phyloP scores from a whole-genome alignment of 495 filamentous ascomycete species.

The Penicillium manginii region DNA sequence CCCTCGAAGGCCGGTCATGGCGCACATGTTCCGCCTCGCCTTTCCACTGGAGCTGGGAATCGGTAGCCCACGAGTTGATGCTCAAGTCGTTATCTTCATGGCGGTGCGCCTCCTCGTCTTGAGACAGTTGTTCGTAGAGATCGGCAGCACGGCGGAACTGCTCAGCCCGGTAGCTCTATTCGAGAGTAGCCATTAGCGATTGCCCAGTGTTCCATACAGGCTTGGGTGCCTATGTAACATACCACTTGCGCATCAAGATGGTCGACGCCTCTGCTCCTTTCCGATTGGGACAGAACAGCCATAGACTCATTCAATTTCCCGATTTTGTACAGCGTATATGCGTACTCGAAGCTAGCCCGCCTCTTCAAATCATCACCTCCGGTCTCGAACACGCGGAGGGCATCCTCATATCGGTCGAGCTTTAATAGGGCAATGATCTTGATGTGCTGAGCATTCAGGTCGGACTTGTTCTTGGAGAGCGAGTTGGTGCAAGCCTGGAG shows the following conservation, averaged over 20 bases:
- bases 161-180: constrained; percentile 78
- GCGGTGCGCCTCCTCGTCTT: constrained; percentile 46
- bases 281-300: constrained; percentile 54
- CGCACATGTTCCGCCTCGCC: constrained; percentile 58
- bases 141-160: constrained; percentile 72
- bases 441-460: constrained; percentile 71
- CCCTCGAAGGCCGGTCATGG: constrained; percentile 62
- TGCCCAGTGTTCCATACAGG: neutral
- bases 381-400: constrained; percentile 74
- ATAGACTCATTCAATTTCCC: constrained; percentile 76
- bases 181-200: constrained; percentile 12
- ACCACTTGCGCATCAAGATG: constrained; percentile 91
- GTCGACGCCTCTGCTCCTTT: constrained; percentile 62
- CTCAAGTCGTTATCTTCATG: constrained; percentile 83
- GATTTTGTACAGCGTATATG: constrained; percentile 90
- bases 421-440: constrained; percentile 87
- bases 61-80: constrained; percentile 80
- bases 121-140: constrained; percentile 67
- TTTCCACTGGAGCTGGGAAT: constrained; percentile 88
- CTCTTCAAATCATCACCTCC: constrained; percentile 69
- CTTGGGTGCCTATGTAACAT: constrained; percentile 48
- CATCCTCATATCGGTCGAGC: constrained; percentile 92
- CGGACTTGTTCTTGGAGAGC: constrained; percentile 64
- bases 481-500: constrained; percentile 71
- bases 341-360: constrained; percentile 73